These are phyloP conservation scores for Aspergillus sclerotiicarbonarius DNA, from an alignment of 495 filamentous ascomycete genomes.

Conservation along the genomic window DNA sequence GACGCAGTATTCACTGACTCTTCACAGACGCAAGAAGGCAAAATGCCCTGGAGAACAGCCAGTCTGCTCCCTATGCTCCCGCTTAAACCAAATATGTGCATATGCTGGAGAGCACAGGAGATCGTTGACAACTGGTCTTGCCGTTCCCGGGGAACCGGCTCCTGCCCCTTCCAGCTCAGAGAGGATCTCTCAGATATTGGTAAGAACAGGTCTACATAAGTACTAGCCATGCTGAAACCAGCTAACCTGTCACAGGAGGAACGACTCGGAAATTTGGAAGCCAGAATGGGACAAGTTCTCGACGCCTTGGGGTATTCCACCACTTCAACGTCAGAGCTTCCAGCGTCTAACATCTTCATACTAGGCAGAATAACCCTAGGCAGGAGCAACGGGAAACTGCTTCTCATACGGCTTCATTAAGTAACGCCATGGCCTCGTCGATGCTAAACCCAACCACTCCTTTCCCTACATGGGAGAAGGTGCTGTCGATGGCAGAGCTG, in stretches of 20 bases:
- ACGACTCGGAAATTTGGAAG: constrained; percentile 38
- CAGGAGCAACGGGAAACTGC: constrained; percentile 9
- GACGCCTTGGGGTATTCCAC: constrained; percentile 29
- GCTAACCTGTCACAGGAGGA: constrained; percentile 32
- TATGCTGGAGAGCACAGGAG: constrained; percentile 43
- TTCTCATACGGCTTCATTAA: constrained; percentile 5
- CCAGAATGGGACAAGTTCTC: constrained; percentile 38
- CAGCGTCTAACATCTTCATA: background rate
- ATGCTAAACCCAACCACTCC: constrained; percentile 12
- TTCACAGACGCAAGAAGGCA: constrained; percentile 45
- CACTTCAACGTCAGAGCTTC: background rate
- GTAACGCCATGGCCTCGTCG: constrained; percentile 7
- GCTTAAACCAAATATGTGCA: constrained; percentile 40
- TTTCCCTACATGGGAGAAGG: constrained; percentile 42
- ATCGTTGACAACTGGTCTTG: constrained; percentile 6
- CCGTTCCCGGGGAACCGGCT: background rate
- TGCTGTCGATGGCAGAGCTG: constrained; percentile 34
- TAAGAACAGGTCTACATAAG: constrained; percentile 2
- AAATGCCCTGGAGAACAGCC: constrained; percentile 51
- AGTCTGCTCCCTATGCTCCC: constrained; percentile 44
- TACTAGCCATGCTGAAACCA: too few relatives aligned
- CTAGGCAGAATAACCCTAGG: constrained; percentile 14
- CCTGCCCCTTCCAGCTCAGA: constrained; percentile 8
- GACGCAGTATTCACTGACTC: constrained; percentile 10
- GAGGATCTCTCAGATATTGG: constrained; percentile 22